phyloP scores from a whole-genome alignment of 2,329 filamentous ascomycete genomes.

The Chrysosporium keratinophilum region DNA sequence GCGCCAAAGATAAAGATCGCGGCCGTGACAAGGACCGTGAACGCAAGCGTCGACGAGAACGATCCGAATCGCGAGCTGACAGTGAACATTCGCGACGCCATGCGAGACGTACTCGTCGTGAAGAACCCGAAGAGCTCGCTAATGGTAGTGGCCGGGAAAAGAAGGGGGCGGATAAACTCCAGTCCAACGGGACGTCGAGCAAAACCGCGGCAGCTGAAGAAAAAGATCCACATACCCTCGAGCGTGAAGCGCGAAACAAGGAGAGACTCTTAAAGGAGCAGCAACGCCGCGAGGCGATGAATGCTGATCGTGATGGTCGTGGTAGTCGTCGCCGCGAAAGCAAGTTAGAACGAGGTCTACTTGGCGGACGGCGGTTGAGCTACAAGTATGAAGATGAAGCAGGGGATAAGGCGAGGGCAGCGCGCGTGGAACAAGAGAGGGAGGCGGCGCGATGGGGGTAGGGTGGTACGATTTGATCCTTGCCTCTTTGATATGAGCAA shows the following conservation, averaged over 20 bases:
- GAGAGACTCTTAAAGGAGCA: conserved; percentile 57
- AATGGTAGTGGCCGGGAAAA: conserved; percentile 9
- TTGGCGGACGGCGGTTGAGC: conserved; percentile 33
- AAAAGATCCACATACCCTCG: conserved; percentile 62
- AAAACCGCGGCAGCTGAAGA: conserved; percentile 23
- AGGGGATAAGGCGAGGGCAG: conserved; percentile 26
- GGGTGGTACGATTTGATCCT: not conserved
- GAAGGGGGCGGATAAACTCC: not conserved
- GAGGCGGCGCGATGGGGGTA: conserved; percentile 29
- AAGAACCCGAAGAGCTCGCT: conserved; percentile 20
- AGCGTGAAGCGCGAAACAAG: conserved; percentile 56
- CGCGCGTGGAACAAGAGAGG: conserved; percentile 32
- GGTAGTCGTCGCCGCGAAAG: conserved; percentile 27
- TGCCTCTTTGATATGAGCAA: no score
- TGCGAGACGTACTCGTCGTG: conserved; percentile 26
- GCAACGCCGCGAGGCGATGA: conserved; percentile 51
- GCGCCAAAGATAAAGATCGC: conserved; percentile 16
- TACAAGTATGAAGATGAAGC: conserved; percentile 44
- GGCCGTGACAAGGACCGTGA: conserved; percentile 22
- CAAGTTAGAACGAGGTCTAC: conserved; percentile 24
- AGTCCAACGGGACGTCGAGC: conserved; percentile 1
- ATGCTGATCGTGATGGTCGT: conserved; percentile 24
- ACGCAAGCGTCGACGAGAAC: conserved; percentile 29
- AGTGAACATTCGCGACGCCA: conserved; percentile 30
- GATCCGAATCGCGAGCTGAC: conserved; percentile 27